Percentiles rank a stretch among this genome's conserved stretches.
Conservation (phyloP, 2,329 filamentous ascomycete genomes). For the Aplosporella prunicola region DNA sequence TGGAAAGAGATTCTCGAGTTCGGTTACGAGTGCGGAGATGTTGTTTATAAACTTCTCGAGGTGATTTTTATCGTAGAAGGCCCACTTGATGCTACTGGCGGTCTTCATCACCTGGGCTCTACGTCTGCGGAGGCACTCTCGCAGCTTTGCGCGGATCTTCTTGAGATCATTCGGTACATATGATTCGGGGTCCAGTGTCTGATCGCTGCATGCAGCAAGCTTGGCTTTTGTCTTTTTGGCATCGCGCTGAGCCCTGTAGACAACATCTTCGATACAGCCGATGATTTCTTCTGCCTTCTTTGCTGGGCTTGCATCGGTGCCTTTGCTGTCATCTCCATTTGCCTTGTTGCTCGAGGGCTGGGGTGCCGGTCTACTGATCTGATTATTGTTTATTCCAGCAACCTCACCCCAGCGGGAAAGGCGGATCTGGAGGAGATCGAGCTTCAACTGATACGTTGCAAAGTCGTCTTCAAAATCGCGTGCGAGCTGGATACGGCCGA, state of each 20-base stretch:
- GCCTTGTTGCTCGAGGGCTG: no score
- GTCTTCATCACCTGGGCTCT: neutral
- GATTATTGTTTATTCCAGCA: neutral
- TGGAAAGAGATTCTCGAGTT: neutral
- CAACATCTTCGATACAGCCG: neutral
- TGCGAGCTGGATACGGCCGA: neutral
- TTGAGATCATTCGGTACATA: neutral
- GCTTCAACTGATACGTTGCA: neutral
- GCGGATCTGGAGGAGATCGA: neutral
- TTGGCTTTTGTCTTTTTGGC: neutral
- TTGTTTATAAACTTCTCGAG: neutral
- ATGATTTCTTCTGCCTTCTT: neutral
- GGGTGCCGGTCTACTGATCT: no score
- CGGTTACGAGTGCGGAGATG: neutral
- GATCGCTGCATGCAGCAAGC: no score
- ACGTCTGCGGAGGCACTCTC: neutral
- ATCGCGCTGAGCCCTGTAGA: neutral
- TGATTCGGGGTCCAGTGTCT: neutral
- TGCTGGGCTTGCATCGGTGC: neutral
- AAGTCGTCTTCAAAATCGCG: neutral
- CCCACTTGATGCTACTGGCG: neutral
- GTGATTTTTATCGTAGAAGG: neutral
- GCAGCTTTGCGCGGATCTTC: neutral
- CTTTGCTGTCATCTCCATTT: neutral
- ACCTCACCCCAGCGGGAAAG: conserved; percentile 1